Percentiles rank a stretch among this genome's conserved stretches.
Evolutionary conservation across 129 eudicot species (phyloP).

Genomic region (Kitagawia praeruptora): DNA sequence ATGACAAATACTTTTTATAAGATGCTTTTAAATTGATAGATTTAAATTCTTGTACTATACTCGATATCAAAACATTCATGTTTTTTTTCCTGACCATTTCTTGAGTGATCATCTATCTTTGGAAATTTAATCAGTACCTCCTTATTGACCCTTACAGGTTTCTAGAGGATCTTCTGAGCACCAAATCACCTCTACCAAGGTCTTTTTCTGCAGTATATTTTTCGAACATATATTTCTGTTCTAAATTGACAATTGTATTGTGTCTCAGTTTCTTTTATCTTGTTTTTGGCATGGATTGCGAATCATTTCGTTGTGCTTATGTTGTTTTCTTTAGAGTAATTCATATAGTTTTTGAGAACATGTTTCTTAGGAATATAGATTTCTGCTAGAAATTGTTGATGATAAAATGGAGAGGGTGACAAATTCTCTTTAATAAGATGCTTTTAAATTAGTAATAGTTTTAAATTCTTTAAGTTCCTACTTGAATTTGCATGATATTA

Average conservation of each 20-base stretch:
- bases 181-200: conserved; percentile 1
- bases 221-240: neutral
- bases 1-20: neutral
- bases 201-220: neutral
- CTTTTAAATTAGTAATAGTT: neutral
- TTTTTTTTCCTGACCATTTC: neutral
- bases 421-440: neutral
- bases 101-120: neutral
- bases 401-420: neutral
- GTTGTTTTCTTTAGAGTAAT: neutral
- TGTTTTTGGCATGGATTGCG: neutral
- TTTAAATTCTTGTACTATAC: neutral
- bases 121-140: neutral
- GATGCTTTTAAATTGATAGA: neutral
- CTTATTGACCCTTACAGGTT: neutral
- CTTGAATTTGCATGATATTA: neutral
- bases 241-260: neutral
- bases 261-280: neutral
- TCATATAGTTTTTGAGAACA: neutral
- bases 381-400: neutral
- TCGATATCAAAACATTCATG: neutral
- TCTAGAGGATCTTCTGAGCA: neutral
- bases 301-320: neutral
- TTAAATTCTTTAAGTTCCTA: neutral
- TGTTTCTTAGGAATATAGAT: neutral